These are phyloP conservation scores for Metarhizium anisopliae DNA, from an alignment of 2,329 filamentous ascomycete genomes.

Conservation along the genomic window DNA sequence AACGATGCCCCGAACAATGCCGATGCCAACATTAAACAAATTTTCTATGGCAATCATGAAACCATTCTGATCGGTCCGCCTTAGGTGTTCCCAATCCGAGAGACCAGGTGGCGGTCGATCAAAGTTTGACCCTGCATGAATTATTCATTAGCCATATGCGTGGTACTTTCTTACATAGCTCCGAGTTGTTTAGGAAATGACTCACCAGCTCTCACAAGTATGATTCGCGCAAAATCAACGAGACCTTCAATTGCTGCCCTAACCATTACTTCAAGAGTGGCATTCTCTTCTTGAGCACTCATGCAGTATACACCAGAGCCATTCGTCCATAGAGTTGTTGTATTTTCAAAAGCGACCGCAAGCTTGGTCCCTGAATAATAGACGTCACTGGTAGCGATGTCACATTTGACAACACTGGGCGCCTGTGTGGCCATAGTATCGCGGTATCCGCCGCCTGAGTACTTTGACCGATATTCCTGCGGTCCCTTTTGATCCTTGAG, in stretches of 20 bases:
- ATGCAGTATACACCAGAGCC: conserved; percentile 60
- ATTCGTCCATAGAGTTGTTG: conserved; percentile 55
- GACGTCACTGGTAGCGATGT: conserved; percentile 61
- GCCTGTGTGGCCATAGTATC: conserved; percentile 33
- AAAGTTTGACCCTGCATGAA: conserved; percentile 50
- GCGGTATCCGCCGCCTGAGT: conserved; percentile 30
- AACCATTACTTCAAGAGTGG: conserved; percentile 55
- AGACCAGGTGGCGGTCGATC: conserved; percentile 56
- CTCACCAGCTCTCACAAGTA: conserved; percentile 55
- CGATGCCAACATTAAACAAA: conserved; percentile 55
- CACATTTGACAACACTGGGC: conserved; percentile 54
- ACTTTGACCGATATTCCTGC: conserved; percentile 44
- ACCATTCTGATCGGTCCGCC: conserved; percentile 51
- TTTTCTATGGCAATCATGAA: conserved; percentile 56
- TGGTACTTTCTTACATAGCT: not conserved
- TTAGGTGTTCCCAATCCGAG: conserved; percentile 49
- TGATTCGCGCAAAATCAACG: conserved; percentile 58
- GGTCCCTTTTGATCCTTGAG: conserved; percentile 43
- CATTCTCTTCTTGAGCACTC: conserved; percentile 66
- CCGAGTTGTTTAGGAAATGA: not conserved
- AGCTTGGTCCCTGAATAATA: conserved; percentile 59
- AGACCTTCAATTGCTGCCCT: conserved; percentile 46
- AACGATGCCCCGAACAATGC: conserved; percentile 57
- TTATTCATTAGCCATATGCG: not conserved
- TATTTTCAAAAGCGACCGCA: conserved; percentile 55